These are phyloP conservation scores for Boletus sp. DNA, from an alignment of 768 basidiomycete genomes.

Conservation along the genomic window DNA sequence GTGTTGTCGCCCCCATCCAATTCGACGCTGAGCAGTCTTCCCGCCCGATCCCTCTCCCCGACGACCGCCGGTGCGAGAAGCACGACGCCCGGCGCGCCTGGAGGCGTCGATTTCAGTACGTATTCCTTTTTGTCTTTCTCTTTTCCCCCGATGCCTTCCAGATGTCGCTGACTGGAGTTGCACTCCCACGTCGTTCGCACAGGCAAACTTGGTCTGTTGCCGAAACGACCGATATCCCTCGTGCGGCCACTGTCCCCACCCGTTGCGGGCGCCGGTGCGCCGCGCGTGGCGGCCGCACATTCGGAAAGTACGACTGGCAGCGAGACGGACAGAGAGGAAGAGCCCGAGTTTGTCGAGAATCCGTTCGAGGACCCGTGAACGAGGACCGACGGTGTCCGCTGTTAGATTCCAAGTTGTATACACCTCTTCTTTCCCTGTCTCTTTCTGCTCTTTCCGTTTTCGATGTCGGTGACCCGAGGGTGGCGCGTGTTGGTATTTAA, in stretches of 20 bases:
- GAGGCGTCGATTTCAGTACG: conserved; percentile 35
- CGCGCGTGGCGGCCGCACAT: conserved; percentile 6
- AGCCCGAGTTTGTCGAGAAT: conserved; percentile 72
- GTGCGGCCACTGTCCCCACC: conserved; percentile 33
- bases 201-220: conserved; percentile 71
- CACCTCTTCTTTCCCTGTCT: too few species aligned
- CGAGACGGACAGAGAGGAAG: conserved; percentile 46
- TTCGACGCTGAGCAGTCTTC: background rate
- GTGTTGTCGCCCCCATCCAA: background rate
- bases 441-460: too few species aligned
- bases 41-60: conserved; percentile 11
- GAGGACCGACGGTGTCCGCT: too few species aligned
- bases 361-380: conserved; percentile 58
- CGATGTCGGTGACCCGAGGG: too few species aligned
- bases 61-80: background rate
- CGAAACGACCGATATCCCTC: conserved; percentile 72
- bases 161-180: background rate
- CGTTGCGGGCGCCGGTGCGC: conserved; percentile 1
- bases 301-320: conserved; percentile 24
- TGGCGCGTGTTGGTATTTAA: too few species aligned
- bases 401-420: too few species aligned
- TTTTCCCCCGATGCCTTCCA: too few species aligned
- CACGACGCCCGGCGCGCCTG: conserved; percentile 15
- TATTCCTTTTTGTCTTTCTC: background rate
- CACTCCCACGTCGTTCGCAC: background rate